These are phyloP conservation scores for Pythium aphanidermatum DNA, from an alignment of 352 stramenopile species.

Conservation along the genomic window DNA sequence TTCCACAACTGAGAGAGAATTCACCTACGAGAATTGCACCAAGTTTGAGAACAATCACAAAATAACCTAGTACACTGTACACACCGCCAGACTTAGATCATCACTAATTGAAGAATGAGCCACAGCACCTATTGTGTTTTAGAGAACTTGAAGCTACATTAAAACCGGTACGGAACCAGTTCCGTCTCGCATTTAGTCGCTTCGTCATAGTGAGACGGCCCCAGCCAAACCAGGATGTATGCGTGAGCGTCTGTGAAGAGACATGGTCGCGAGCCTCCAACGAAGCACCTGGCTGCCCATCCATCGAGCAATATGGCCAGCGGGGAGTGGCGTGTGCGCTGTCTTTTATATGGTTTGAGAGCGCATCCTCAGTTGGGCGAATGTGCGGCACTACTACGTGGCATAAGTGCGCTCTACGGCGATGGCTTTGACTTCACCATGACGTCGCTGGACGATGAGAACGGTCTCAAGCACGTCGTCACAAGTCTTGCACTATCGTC, in stretches of 20 bases:
- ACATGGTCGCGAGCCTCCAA: background rate
- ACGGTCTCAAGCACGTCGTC: constrained; percentile 14
- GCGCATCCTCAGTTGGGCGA: constrained; percentile 22
- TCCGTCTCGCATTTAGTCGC: no score
- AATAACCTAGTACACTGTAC: no score
- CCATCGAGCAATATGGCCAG: background rate
- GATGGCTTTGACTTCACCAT: constrained; percentile 33
- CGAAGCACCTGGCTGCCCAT: no score
- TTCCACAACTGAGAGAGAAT: no score
- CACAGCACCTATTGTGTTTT: no score
- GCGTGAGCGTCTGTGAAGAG: constrained; percentile 10
- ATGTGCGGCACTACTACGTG: constrained; percentile 35
- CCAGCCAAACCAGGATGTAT: constrained; percentile 13
- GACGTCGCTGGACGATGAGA: constrained; percentile 11
- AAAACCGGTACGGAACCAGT: no score
- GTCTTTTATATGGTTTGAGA: constrained; percentile 27
- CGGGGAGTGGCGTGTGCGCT: constrained; percentile 28
- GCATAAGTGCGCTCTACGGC: constrained; percentile 50
- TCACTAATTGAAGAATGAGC: no score
- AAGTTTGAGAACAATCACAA: no score
- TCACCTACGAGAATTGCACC: no score
- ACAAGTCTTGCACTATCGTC: constrained; percentile 2
- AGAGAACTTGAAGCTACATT: no score
- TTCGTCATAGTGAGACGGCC: no score
- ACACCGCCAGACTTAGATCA: no score